Percentiles rank a stretch among this genome's conserved stretches.
Conservation (phyloP, 2,329 filamentous ascomycete species). For the Conoideocrella luteorostrata region DNA sequence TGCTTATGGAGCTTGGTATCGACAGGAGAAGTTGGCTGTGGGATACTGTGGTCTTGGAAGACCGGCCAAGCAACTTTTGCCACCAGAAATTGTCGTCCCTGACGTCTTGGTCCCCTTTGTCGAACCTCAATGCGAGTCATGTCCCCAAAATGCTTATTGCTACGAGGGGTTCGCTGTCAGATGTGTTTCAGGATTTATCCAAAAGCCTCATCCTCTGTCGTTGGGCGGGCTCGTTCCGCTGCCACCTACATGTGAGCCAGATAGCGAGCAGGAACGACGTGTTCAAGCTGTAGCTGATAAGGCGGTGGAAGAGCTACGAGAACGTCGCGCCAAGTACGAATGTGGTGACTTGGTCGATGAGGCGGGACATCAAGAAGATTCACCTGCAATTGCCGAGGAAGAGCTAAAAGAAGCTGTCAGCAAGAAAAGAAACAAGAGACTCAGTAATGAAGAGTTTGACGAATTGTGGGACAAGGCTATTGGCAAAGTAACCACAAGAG, state of each 20-base stretch:
- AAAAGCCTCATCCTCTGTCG: conserved; percentile 77
- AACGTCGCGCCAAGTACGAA: conserved; percentile 82
- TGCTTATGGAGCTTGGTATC: conserved; percentile 75
- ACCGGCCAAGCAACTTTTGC: conserved; percentile 45
- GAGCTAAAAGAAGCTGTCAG: conserved; percentile 73
- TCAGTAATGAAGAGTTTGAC: conserved; percentile 85
- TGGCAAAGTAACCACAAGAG: conserved; percentile 59
- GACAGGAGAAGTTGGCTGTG: conserved; percentile 92
- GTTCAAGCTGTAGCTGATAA: conserved; percentile 84
- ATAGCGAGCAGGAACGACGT: conserved; percentile 83
- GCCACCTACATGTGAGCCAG: conserved; percentile 87
- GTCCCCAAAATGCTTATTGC: conserved; percentile 85
- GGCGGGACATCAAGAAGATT: conserved; percentile 51
- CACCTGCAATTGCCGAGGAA: conserved; percentile 56
- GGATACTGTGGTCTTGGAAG: conserved; percentile 88
- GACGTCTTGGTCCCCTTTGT: conserved; percentile 64
- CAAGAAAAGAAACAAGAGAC: conserved; percentile 71
- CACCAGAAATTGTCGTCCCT: conserved; percentile 52
- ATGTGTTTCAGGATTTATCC: conserved; percentile 83
- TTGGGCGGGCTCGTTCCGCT: conserved; percentile 75
- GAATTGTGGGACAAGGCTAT: conserved; percentile 74
- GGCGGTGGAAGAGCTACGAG: conserved; percentile 77
- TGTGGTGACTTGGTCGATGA: conserved; percentile 68
- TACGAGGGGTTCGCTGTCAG: conserved; percentile 68
- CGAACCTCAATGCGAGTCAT: conserved; percentile 80